Conservation (phyloP, 495 filamentous ascomycete genomes). For the Venustampulla echinocandica region DNA sequence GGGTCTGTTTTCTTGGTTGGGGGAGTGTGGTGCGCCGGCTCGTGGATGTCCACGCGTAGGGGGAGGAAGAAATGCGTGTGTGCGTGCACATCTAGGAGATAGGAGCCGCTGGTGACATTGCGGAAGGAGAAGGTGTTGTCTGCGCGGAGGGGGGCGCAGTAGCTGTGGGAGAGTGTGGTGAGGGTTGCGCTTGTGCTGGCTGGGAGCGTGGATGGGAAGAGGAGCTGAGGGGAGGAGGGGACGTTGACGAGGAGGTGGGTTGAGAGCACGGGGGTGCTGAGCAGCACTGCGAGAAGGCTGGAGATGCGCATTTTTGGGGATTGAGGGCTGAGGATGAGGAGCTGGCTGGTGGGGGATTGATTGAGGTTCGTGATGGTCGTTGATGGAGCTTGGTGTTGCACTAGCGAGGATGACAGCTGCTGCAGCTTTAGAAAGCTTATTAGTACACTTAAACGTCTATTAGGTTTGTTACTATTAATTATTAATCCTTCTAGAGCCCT, state of each 20-base stretch:
- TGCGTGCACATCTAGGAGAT: constrained; percentile 72
- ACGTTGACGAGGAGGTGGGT: constrained; percentile 35
- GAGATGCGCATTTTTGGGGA: constrained; percentile 21
- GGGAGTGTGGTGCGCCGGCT: constrained; percentile 35
- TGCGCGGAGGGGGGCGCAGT: constrained; percentile 52
- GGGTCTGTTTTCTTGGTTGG: too few relatives aligned
- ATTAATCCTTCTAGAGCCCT: too few relatives aligned
- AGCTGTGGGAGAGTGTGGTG: constrained; percentile 35
- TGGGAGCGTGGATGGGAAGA: constrained; percentile 48
- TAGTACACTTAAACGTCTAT: too few relatives aligned
- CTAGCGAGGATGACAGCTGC: too few relatives aligned
- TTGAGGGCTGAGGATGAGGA: not conserved
- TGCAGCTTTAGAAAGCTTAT: too few relatives aligned
- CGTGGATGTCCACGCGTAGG: constrained; percentile 64
- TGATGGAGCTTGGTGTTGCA: not conserved
- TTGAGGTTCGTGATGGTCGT: not conserved
- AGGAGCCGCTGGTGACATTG: constrained; percentile 57
- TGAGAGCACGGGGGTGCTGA: constrained; percentile 21
- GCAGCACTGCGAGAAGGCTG: constrained; percentile 19
- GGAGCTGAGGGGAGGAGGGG: constrained; percentile 39
- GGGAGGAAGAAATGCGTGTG: constrained; percentile 64
- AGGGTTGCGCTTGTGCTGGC: constrained; percentile 69
- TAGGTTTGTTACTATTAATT: too few relatives aligned
- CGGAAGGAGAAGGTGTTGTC: constrained; percentile 64
- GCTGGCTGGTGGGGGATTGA: constrained; percentile 1